These are phyloP conservation scores for Penicillium sp. DNA, from an alignment of 2,329 filamentous ascomycete species.

Conservation along the genomic window DNA sequence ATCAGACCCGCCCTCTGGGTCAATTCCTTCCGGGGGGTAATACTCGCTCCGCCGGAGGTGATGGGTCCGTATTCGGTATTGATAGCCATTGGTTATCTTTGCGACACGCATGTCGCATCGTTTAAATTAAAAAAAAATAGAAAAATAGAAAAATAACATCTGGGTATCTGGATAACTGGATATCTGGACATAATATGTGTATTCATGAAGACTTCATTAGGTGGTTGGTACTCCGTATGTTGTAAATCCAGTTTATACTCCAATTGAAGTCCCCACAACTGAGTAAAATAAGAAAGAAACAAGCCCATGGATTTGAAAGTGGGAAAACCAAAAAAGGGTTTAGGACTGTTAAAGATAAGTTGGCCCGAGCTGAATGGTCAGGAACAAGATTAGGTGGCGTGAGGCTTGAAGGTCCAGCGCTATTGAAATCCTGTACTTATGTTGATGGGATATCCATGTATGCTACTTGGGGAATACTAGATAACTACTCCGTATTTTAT, in stretches of 20 bases:
- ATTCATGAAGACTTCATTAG: background rate
- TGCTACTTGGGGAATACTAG: background rate
- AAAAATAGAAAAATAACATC: background rate
- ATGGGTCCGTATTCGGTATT: constrained; percentile 25
- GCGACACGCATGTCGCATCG: constrained; percentile 11
- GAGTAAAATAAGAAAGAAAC: background rate
- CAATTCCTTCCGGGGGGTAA: constrained; percentile 12
- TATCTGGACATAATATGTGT: no score
- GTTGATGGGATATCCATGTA: no score
- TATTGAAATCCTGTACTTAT: background rate
- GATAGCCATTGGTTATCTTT: constrained; percentile 8
- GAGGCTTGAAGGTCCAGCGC: background rate
- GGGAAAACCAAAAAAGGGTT: background rate
- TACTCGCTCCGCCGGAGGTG: constrained; percentile 17
- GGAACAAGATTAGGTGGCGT: background rate
- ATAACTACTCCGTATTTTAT: background rate
- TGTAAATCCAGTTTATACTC: background rate
- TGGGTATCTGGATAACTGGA: no score
- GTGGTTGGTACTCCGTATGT: background rate
- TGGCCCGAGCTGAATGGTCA: background rate
- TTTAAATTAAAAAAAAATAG: constrained; percentile 1
- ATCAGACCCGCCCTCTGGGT: constrained; percentile 35
- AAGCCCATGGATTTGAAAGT: background rate
- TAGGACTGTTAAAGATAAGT: background rate
- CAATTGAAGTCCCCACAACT: background rate